A percentile compares a stretch with the other conserved stretches of the same genome.
phyloP scores from a whole-genome alignment of 768 basidiomycete genomes.

The Termitomyces sp. region DNA sequence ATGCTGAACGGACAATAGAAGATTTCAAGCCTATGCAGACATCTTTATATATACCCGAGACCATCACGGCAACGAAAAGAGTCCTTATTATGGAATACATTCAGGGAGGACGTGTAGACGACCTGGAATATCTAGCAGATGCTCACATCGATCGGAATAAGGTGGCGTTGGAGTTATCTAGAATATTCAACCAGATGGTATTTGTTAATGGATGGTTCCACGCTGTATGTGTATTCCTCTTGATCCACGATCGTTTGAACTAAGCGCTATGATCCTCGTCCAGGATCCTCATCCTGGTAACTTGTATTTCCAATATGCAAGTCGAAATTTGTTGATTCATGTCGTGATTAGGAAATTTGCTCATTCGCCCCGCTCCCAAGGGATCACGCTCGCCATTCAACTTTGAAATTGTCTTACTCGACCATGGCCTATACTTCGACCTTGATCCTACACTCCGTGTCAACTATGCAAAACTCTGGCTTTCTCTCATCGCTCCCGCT shows the following conservation, averaged over 20 bases:
- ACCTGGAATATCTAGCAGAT: constrained; percentile 76
- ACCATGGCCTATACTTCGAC: constrained; percentile 95
- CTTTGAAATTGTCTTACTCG: constrained; percentile 93
- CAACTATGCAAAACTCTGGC: constrained; percentile 87
- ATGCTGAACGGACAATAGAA: constrained; percentile 64
- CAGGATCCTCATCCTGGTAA: constrained; percentile 87
- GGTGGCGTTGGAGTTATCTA: constrained; percentile 84
- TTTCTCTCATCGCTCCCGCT: constrained; percentile 77
- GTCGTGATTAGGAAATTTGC: constrained; percentile 64
- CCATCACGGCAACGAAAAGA: constrained; percentile 77
- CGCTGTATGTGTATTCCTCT: constrained; percentile 46
- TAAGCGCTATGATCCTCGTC: not conserved
- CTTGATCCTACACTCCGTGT: constrained; percentile 75
- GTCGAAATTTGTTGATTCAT: not conserved
- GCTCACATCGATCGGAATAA: constrained; percentile 89
- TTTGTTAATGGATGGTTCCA: constrained; percentile 92
- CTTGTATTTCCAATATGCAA: not conserved
- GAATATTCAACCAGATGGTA: constrained; percentile 95
- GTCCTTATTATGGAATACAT: constrained; percentile 96
- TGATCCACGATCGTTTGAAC: not conserved
- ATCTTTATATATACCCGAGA: constrained; percentile 85
- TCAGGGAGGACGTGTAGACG: constrained; percentile 84
- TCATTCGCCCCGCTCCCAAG: constrained; percentile 73
- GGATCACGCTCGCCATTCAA: constrained; percentile 80
- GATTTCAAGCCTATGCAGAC: constrained; percentile 73